Conservation (phyloP, 2,329 filamentous ascomycete genomes). For the Hypoxylon sp. region DNA sequence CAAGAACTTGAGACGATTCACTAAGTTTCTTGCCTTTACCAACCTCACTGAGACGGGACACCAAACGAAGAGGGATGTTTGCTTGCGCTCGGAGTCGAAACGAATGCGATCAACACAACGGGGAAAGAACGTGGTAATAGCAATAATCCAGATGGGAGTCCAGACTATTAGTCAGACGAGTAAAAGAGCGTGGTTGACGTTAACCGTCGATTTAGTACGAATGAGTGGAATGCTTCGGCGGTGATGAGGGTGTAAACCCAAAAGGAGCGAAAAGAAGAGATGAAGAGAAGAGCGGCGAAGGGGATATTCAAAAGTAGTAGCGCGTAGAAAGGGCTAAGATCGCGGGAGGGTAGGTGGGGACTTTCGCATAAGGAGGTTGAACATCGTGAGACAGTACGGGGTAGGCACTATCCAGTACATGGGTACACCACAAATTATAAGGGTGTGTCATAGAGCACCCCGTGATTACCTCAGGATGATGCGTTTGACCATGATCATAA, state of each 20-base stretch:
- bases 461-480: conserved; percentile 8
- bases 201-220: conserved; percentile 41
- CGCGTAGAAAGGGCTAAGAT: conserved; percentile 39
- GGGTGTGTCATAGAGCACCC: conserved; percentile 10
- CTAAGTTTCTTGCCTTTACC: conserved; percentile 26
- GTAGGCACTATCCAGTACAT: conserved; percentile 39
- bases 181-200: conserved; percentile 52
- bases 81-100: conserved; percentile 41
- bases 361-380: conserved; percentile 42
- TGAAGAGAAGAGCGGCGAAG: conserved; percentile 31
- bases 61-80: conserved; percentile 42
- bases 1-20: conserved; percentile 2
- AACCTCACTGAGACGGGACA: conserved; percentile 40
- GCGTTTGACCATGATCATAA: background rate
- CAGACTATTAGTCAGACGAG: conserved; percentile 40
- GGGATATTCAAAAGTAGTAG: conserved; percentile 31
- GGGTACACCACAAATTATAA: conserved; percentile 22
- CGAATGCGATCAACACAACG: conserved; percentile 55
- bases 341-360: conserved; percentile 43
- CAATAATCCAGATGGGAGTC: conserved; percentile 45
- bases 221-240: conserved; percentile 44
- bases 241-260: conserved; percentile 34
- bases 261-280: conserved; percentile 34
- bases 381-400: conserved; percentile 44
- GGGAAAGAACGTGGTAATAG: conserved; percentile 49